Evolutionary conservation across 1,284 basidiomycete genomes (phyloP), one percentile per base, ranked within the genome.

Genomic region (Ceratobasidium sp.): DNA sequence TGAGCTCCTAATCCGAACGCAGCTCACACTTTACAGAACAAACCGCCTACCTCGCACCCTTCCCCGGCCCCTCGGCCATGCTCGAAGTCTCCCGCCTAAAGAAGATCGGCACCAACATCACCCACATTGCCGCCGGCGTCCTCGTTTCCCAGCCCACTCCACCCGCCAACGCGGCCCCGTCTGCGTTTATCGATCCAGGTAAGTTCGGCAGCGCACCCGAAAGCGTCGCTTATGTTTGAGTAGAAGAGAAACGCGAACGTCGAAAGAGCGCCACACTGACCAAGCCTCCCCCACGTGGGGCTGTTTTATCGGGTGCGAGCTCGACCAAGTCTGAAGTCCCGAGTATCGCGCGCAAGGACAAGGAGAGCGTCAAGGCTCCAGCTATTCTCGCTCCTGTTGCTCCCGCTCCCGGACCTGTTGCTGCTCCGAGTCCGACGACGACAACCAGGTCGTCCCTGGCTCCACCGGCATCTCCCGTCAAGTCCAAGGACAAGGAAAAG

Each of bases 1-100:
- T n/a, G n/a, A n/a, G n/a, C n/a, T n/a, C n/a, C n/a, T n/a, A n/a
- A n/a, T n/a, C n/a, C n/a, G n/a, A n/a, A n/a, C n/a, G n/a, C n/a
- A n/a, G n/a, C n/a, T n/a, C n/a, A n/a, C n/a, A n/a, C n/a, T n/a
- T 25, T 43, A 43, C 34, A 67, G 62, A 67, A 40, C 62, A 67
- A 67, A 67, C 62, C 12, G 62, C 62, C 1, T 67, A 67, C 34
- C 62, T 67, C 7, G 62, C 62, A 20, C 62, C 62, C n/a, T 67
- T 67, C 62, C 62, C 62, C 8, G 31, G 52, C 22, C 62, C 62
- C n/a, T 22, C 31, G 12, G 50, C 62, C 1, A 67, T 38, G 52
- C 62, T 67, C 29, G 62, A 67, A 54, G 50, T 67, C 40, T 67
- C 62, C 25, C 62, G 62, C 8, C 29, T 67, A 38, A 67, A 67